Base-by-base conservation (phyloP, 805 yeast genomes). In the Kluyveromyces dobzhanskii region DNA sequence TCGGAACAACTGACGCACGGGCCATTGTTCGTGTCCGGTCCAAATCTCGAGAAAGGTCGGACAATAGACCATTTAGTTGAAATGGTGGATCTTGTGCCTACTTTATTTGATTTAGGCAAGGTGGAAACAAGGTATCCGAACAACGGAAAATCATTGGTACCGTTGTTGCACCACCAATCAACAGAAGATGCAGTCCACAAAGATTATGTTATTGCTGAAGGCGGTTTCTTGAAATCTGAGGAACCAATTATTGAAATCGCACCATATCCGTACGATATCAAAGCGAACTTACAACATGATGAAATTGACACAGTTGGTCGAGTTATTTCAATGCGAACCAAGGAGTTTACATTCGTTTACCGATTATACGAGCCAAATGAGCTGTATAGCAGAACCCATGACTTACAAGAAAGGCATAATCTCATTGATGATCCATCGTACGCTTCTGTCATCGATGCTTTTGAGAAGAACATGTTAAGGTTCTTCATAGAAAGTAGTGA, bases 31-130 rank as follows among this genome's bases (percentile, higher is more conserved):
- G 32, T 38, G 12, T 5, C 37, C 3, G 43, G 46, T 13, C 45
- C 47, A 10, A 43, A 41, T 13, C 35, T 45, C 21, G 27, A 42
- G 12, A 11, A 31, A 21, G 43, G 43, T 13, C 25, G 18, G 23
- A 35, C 30, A 4, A 25, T 45, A 5, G 38, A 45, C 28, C 17
- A 40, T 11, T 21, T 45, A 14, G 14, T 35, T 18, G 48, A 43
- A 29, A 45, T 45, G 48, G 47, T 45, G 25, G 48, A 45, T 29
- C 24, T 43, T 11, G 44, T 38, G 8, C 42, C 47, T 5, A 45
- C 48, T 3, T 10, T 45, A 14, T 41, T 45, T 34, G 45, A 45
- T n/a, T 29, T 45, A 10, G 31, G 45, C 19, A 30, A 34, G 23
- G n/a, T 32, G 17, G 19, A 32, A 13, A 13, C 21, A 23, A 4